Evolutionary conservation across 306 rosid species (phyloP).

Genomic region (Malus asiatica): DNA sequence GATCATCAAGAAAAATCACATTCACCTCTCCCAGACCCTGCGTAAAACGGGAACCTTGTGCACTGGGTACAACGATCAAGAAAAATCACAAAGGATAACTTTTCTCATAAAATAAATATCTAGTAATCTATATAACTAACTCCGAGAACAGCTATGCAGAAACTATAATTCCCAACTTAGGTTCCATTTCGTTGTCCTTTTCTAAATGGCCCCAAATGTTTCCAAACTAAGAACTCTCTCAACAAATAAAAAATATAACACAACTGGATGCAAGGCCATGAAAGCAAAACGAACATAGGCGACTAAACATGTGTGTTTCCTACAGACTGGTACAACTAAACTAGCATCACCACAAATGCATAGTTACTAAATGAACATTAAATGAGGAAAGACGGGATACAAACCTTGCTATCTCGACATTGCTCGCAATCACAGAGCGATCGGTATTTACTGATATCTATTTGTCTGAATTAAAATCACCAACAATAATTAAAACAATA

Average conservation of each 20-base stretch:
- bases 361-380: not conserved
- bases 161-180: not conserved
- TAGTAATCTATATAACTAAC: not conserved
- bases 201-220: not conserved
- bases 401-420: slow-evolving; percentile 42
- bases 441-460: slow-evolving; percentile 15
- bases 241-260: not conserved
- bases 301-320: not conserved
- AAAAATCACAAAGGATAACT: not conserved
- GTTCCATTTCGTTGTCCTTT: not conserved
- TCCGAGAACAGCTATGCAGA: not conserved
- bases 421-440: slow-evolving; percentile 38
- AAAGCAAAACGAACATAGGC: not conserved
- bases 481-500: not conserved
- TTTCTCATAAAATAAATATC: not conserved
- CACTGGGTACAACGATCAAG: too few species aligned
- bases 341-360: not conserved
- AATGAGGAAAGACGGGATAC: slow-evolving; percentile 1
- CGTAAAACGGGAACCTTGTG: too few species aligned
- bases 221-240: not conserved
- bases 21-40: too few species aligned
- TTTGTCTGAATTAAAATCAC: slow-evolving; percentile 12
- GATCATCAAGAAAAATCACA: not conserved
- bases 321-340: not conserved
- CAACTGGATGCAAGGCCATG: not conserved